Base-by-base conservation (phyloP, 2,329 filamentous ascomycete genomes). In the Sphaceloma murrayae region DNA sequence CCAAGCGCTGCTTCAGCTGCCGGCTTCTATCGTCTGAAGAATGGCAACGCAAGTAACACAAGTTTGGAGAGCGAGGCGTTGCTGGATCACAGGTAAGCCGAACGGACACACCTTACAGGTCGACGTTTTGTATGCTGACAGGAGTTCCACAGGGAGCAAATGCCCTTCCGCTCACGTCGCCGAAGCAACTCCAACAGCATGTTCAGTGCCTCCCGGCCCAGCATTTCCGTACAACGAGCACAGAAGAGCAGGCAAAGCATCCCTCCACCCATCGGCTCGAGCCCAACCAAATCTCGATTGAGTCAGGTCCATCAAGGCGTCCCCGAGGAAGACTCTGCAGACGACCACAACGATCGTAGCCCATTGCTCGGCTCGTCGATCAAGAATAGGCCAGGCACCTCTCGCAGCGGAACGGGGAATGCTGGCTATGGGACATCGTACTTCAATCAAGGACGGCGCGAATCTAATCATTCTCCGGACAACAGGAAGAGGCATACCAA, bases 41-140 rank as follows among this genome's bases (percentile, higher is more conserved):
- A 57, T 34, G 52, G 57, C 16, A 85, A 83, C 58, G 58, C 80
- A 51, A 96, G 89, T 65, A 80, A 74, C 54, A 87, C 84, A 1
- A 96, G 89, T 61, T 68, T 96, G 51, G 89, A 95, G 53, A 95
- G 87, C 61, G 82, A 94, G 58, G 80, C 77, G 5, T 67, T 96
- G 53, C 68, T 96, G 13, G 89, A 96, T 63, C 89, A 96, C 62
- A 77, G 86, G 78, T 83, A 65, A 49, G 66, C 51, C 36, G n/a
- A 16, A n/a, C 3, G 19, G 13, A 4, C n/a, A 26, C 3, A 16
- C 24, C 29, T 21, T n/a, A 5, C 29, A 6, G 3, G 17, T 42
- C 42, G 16, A 48, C 19, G 44, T 34, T 18, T 3, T 24, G 27
- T 31, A 27, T 33, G 26, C 14, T 19, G 14, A 11, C 13, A 45